Conservation (phyloP, 495 filamentous ascomycete genomes). For the Penicillium antarcticum region DNA sequence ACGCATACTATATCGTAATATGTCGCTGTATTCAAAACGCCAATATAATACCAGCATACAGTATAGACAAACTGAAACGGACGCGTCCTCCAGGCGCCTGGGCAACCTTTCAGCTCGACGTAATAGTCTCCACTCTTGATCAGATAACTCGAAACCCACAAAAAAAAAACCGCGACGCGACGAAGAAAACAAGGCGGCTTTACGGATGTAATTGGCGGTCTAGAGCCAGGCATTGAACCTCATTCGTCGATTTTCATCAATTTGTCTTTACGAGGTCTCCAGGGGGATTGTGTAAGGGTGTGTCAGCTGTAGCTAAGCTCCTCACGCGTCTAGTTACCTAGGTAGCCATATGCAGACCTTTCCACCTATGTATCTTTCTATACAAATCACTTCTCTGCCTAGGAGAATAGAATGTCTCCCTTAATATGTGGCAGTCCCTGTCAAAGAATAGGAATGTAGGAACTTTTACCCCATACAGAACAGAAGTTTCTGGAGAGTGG, state of each 20-base stretch:
- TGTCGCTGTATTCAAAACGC: neutral
- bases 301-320: neutral
- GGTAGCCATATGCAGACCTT: too few species aligned
- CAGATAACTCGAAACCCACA: constrained; percentile 23
- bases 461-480: constrained; percentile 11
- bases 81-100: constrained; percentile 15
- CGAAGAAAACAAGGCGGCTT: constrained; percentile 18
- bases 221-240: constrained; percentile 1
- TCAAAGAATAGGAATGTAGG: constrained; percentile 19
- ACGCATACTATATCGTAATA: too few species aligned
- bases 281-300: neutral
- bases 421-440: constrained; percentile 1
- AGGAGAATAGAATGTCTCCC: neutral
- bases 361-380: too few species aligned
- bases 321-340: neutral
- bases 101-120: constrained; percentile 20
- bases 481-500: constrained; percentile 14
- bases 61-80: neutral
- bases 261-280: neutral
- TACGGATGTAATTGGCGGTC: constrained; percentile 25
- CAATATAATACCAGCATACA: neutral
- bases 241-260: neutral
- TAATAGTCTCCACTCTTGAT: constrained; percentile 19
- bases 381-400: too few species aligned
- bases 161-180: constrained; percentile 22